phyloP scores from a whole-genome alignment of 73 alveolate species.

The Paramecium caudatum region DNA sequence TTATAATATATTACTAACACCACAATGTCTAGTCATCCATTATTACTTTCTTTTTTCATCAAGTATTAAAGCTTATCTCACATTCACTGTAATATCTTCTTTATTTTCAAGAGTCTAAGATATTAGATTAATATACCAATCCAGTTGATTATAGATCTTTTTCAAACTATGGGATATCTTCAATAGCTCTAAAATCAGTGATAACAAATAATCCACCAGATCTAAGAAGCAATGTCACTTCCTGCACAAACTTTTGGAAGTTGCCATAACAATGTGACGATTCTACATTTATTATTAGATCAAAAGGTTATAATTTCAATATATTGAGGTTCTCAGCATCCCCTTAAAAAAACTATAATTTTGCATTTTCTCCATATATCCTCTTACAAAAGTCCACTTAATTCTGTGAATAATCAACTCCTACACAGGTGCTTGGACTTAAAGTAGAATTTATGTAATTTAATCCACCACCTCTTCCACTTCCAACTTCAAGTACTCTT shows the following conservation, averaged over 20 bases:
- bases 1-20: neutral
- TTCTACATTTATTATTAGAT: slow-evolving; percentile 85
- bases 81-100: slow-evolving; percentile 79
- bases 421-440: slow-evolving; percentile 80
- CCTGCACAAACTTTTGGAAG: slow-evolving; percentile 77
- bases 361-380: slow-evolving; percentile 46
- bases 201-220: slow-evolving; percentile 83
- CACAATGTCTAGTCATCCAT: slow-evolving; percentile 68
- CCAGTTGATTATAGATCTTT: slow-evolving; percentile 70
- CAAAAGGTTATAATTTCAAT: slow-evolving; percentile 77
- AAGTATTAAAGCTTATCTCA: slow-evolving; percentile 53
- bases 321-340: slow-evolving; percentile 84
- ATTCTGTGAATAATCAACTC: slow-evolving; percentile 84
- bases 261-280: slow-evolving; percentile 92
- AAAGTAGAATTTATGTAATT: slow-evolving; percentile 79
- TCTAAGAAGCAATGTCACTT: slow-evolving; percentile 78
- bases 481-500: slow-evolving; percentile 88
- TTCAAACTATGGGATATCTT: slow-evolving; percentile 73
- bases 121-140: neutral
- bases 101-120: slow-evolving; percentile 35
- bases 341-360: slow-evolving; percentile 78
- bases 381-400: slow-evolving; percentile 81
- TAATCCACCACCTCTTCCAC: slow-evolving; percentile 96
- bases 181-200: slow-evolving; percentile 86
- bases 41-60: slow-evolving; percentile 75